phyloP scores from a whole-genome alignment of 768 basidiomycete species.

The Dentipellis sp. region DNA sequence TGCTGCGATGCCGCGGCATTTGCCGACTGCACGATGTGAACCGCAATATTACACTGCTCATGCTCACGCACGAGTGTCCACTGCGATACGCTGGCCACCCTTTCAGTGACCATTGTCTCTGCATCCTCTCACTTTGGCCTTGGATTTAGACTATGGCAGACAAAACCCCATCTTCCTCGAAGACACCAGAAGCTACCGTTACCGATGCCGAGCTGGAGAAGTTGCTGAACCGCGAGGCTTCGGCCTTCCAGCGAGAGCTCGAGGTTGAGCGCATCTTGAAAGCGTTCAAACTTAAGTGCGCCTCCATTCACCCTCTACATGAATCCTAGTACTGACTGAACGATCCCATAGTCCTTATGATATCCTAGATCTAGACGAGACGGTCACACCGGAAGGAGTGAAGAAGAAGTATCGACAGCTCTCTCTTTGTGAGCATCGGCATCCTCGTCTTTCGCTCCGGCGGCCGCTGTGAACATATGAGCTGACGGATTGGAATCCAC shows the following conservation, averaged over 20 bases:
- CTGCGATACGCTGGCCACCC: too few species aligned
- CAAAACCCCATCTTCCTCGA: background rate
- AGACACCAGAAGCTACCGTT: background rate
- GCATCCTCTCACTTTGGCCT: too few species aligned
- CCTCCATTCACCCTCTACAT: conserved; percentile 17
- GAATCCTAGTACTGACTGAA: background rate
- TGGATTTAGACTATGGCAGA: background rate
- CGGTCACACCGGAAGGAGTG: conserved; percentile 68
- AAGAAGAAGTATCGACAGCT: conserved; percentile 84
- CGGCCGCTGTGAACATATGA: conserved; percentile 4
- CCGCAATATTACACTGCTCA: too few species aligned
- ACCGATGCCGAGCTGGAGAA: conserved; percentile 65
- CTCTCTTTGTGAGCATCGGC: conserved; percentile 59
- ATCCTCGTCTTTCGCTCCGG: background rate
- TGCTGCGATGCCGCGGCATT: too few species aligned
- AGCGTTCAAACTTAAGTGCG: conserved; percentile 92
- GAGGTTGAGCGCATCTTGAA: conserved; percentile 89
- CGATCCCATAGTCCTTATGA: conserved; percentile 71
- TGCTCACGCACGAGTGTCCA: too few species aligned
- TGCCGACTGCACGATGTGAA: too few species aligned
- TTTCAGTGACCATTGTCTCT: too few species aligned
- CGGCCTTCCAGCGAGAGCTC: conserved; percentile 78
- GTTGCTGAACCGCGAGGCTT: conserved; percentile 69
- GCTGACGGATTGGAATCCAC: conserved; percentile 8
- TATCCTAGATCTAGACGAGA: conserved; percentile 71